Conservation (phyloP, 257 asterid species). For the Solanum phureja region DNA sequence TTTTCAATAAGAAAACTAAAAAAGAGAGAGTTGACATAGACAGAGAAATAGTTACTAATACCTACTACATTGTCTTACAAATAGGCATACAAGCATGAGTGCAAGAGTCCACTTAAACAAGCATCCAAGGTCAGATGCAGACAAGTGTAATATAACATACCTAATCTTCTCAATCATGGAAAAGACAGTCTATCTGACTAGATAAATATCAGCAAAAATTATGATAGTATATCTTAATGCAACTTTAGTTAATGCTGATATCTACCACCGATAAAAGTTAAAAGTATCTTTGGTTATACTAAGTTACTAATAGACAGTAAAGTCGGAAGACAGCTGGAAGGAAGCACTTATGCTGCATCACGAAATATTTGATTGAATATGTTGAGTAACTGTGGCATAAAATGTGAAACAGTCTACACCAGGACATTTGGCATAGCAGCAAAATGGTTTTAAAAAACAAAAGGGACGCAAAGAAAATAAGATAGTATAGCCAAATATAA, state of each 20-base stretch:
- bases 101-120: not conserved
- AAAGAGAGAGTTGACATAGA: not conserved
- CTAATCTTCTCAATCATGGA: not conserved
- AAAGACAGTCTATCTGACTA: not conserved
- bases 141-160: not conserved
- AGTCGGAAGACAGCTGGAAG: not conserved
- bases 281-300: not conserved
- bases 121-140: not conserved
- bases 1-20: not conserved
- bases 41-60: not conserved
- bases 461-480: not conserved
- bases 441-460: not conserved
- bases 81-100: not conserved
- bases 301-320: not conserved
- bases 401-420: not conserved
- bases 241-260: not conserved
- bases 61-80: not conserved
- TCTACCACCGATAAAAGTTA: not conserved
- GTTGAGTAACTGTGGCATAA: not conserved
- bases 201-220: not conserved
- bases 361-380: not conserved
- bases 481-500: not conserved
- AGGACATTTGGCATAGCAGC: not conserved
- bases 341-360: not conserved
- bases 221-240: not conserved